These are phyloP conservation scores for Licmophora abbreviata DNA, from an alignment of 108 stramenopile species.

Conservation along the genomic window DNA sequence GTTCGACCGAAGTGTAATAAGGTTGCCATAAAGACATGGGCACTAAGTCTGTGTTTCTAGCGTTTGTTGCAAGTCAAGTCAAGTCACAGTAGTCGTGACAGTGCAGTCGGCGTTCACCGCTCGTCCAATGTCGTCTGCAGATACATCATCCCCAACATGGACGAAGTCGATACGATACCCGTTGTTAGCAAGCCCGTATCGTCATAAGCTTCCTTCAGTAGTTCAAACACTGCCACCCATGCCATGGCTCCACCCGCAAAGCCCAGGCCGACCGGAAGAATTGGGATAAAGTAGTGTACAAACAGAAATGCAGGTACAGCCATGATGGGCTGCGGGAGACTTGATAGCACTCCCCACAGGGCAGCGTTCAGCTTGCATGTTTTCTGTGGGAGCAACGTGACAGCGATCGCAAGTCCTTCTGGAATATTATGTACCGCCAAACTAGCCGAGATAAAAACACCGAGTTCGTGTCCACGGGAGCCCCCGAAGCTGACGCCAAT, in stretches of 20 bases:
- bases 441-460: conserved; percentile 91
- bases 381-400: conserved; percentile 86
- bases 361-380: conserved; percentile 81
- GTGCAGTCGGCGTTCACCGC: neutral
- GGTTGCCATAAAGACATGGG: too few relatives aligned
- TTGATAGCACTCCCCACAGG: conserved; percentile 91
- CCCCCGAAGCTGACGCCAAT: conserved; percentile 95
- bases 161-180: conserved; percentile 45
- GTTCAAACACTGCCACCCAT: conserved; percentile 94
- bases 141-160: conserved; percentile 52
- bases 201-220: conserved; percentile 89
- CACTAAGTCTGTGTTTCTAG: too few relatives aligned
- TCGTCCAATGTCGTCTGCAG: conserved; percentile 61
- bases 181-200: conserved; percentile 75
- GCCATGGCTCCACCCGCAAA: conserved; percentile 99
- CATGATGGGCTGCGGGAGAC: conserved; percentile 97
- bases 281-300: conserved; percentile 87
- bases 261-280: conserved; percentile 94
- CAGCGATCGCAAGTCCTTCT: conserved; percentile 96
- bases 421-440: conserved; percentile 98
- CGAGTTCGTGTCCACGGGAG: conserved; percentile 75
- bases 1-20: neutral
- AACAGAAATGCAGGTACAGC: conserved; percentile 96
- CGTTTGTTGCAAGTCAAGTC: too few relatives aligned
- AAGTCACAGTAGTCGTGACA: too few relatives aligned